Conservation (phyloP, 2,329 filamentous ascomycete species). For the Gaeumannomyces sp. region DNA sequence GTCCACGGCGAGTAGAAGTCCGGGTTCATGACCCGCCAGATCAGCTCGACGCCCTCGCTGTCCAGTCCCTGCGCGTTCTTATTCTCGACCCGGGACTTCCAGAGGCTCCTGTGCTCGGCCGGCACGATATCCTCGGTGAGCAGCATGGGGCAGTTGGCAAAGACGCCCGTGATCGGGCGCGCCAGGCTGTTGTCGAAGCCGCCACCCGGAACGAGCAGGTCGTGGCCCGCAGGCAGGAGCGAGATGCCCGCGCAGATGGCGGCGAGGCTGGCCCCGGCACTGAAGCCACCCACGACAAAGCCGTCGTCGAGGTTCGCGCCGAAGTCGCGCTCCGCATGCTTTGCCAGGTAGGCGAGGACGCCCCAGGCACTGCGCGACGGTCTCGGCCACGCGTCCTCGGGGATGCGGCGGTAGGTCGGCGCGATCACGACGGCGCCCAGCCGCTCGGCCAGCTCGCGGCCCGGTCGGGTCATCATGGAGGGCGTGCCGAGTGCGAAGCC, state of each 20-base stretch:
- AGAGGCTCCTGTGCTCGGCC: constrained; percentile 9
- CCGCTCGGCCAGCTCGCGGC: constrained; percentile 9
- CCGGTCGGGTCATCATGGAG: constrained; percentile 5
- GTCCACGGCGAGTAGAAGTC: constrained; percentile 12
- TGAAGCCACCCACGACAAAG: constrained; percentile 14
- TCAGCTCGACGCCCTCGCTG: constrained; percentile 1
- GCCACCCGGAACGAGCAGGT: neutral
- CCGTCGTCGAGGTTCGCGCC: constrained; percentile 15
- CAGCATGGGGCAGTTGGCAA: constrained; percentile 8
- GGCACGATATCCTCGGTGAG: constrained; percentile 9
- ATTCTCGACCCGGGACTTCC: constrained; percentile 13
- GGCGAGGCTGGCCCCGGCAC: constrained; percentile 19
- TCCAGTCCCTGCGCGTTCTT: constrained; percentile 2
- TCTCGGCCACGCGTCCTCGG: constrained; percentile 13
- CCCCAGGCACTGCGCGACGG: constrained; percentile 13
- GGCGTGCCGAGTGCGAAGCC: constrained; percentile 20
- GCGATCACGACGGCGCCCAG: constrained; percentile 12
- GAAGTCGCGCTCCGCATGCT: constrained; percentile 1
- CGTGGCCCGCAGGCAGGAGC: constrained; percentile 17
- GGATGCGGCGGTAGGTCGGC: constrained; percentile 12
- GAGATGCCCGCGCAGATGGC: constrained; percentile 19
- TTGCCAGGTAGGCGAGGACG: constrained; percentile 9
- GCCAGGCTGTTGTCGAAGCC: neutral
- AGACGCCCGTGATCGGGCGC: constrained; percentile 11
- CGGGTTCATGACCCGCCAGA: constrained; percentile 4